Base-by-base conservation (phyloP, 768 basidiomycete species). In the Termitomyces sp. region DNA sequence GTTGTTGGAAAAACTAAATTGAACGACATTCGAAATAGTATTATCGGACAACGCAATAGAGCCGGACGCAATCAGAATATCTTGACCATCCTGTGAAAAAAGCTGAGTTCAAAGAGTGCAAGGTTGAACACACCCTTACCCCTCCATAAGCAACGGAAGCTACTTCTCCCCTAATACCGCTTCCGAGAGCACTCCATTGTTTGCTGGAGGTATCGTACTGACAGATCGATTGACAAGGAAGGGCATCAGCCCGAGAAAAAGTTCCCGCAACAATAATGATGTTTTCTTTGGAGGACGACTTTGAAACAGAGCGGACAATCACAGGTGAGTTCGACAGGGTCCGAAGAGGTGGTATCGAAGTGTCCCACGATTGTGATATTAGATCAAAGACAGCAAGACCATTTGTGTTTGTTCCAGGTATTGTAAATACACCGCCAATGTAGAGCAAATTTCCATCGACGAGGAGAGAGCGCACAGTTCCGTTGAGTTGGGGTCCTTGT, bases 311-410 rank as follows among this genome's bases (percentile, higher is more conserved):
- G 43, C 89, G 83, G 56, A 95, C 87, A 44, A 84, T 75, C 21
- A 87, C 86, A 6, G 71, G 60, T 0, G 78, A 71, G 3, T 83
- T 84, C 14, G 83, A 67, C 21, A 67, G 67, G 11, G 79, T 76
- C 71, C 84, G 81, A 14, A 96, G 73, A 1, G 86, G 67, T 58
- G 86, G 87, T 41, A 86, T 67, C 15, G 75, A 75, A 19, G 77
- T 71, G 15, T 81, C 74, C 91, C 91, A 94, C 41, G 77, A 68
- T 60, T 84, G 78, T 41, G 70, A 70, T 19, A 73, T 67, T 17
- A 98, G 81, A 67, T 97, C 84, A 67, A 96, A 98, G 44, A 89
- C 73, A 2, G 88, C 87, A 48, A 98, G 80, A 28, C 89, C 89
- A 57, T 84, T 85, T 31, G 78, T 78, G 38, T 71, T 72, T 42